These are phyloP conservation scores for Fusarium devonianum DNA, from an alignment of 2,329 filamentous ascomycete genomes.

Conservation along the genomic window DNA sequence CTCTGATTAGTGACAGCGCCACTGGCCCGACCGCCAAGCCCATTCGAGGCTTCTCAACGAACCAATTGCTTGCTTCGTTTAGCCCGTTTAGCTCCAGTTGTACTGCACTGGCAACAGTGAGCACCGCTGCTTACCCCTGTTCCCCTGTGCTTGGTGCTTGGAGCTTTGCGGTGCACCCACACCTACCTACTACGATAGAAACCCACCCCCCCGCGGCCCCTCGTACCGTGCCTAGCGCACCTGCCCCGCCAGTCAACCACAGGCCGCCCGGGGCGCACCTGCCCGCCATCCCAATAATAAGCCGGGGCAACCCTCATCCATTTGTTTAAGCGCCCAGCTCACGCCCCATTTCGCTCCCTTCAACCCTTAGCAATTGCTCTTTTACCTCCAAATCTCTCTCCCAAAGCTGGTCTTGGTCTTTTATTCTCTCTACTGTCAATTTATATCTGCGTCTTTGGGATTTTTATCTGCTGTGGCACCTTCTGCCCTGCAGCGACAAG, in stretches of 20 bases:
- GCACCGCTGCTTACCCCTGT: slow-evolving; percentile 24
- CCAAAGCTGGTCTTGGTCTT: slow-evolving; percentile 15
- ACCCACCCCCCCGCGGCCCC: slow-evolving; percentile 21
- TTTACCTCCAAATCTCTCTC: slow-evolving; percentile 24
- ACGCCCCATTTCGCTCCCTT: slow-evolving; percentile 32
- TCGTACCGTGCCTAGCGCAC: slow-evolving; percentile 38
- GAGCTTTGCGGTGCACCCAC: background rate
- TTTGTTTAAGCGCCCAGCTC: slow-evolving; percentile 38
- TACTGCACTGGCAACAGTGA: slow-evolving; percentile 29
- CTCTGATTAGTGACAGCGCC: slow-evolving; percentile 32
- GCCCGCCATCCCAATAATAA: slow-evolving; percentile 41
- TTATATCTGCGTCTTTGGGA: slow-evolving; percentile 1
- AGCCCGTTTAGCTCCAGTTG: slow-evolving; percentile 28
- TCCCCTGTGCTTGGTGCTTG: slow-evolving; percentile 8
- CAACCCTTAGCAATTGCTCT: slow-evolving; percentile 23
- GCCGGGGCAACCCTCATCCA: slow-evolving; percentile 36
- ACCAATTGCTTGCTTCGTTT: slow-evolving; percentile 38
- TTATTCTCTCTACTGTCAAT: slow-evolving; percentile 9
- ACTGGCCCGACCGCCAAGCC: slow-evolving; percentile 35
- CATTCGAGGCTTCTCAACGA: slow-evolving; percentile 20
- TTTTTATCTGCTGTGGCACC: slow-evolving; percentile 27
- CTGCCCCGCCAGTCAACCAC: slow-evolving; percentile 27
- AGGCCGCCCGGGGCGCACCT: slow-evolving; percentile 28
- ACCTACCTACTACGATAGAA: background rate
- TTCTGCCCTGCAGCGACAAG: slow-evolving; percentile 41